Base-by-base conservation (phyloP, 116 monocot species). In the Papilionanthe hybrid region DNA sequence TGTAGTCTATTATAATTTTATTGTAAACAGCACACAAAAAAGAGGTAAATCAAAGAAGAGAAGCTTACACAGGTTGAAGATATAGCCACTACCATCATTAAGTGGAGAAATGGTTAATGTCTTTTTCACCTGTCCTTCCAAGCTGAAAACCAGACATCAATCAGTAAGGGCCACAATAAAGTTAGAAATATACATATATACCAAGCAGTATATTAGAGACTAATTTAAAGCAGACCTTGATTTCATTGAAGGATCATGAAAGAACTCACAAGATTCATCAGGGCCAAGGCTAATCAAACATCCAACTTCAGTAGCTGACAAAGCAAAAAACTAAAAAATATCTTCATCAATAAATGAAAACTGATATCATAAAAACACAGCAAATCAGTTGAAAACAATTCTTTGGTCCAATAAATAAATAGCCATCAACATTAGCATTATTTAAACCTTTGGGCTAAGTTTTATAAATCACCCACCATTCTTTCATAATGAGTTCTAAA, bases 171-270 rank as follows among this genome's bases (percentile, higher is more conserved):
- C 56, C 19, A 41, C 9, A 43, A 43, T 41, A 78, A 68, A 10
- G 19, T 15, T 9, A 49, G 37, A 37, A 72, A 68, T 42, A 15
- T 23, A 58, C 47, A 74, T 47, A 30, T 25, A 68, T 9, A 78
- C 75, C 72, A 77, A 63, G 63, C 13, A 78, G 30, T 23, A 76
- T 45, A 9, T 65, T 32, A 75, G 75, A 58, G n/a, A 66, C 55
- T 55, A 42, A 76, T 15, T 49, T 72, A 44, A 37, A 73, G 7
- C 56, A 32, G 68, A 96, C 93, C 96, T 92, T 86, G 93, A 92
- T 84, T 93, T 93, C 92, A 91, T 94, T 56, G 94, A 94, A 43
- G 92, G 94, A 82, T 96, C 96, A 57, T 94, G 96, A 42, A 96
- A 84, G 80, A 94, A 92, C 83, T 96, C 96, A 88, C 94, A 92